phyloP scores from a whole-genome alignment of 2,329 filamentous ascomycete genomes.

The Alternaria triticina region DNA sequence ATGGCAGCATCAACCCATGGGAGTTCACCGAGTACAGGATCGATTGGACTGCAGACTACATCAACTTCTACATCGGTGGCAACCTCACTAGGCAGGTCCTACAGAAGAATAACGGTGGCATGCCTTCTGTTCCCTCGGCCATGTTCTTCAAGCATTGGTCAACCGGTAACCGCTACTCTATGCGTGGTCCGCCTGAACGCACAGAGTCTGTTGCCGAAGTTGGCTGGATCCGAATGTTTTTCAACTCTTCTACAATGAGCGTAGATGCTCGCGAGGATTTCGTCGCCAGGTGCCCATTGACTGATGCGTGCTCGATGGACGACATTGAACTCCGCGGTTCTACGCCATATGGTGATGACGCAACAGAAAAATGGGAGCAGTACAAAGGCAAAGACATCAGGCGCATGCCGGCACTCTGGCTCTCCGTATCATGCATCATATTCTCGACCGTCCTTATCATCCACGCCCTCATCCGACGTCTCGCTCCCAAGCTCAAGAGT shows the following conservation, averaged over 20 bases:
- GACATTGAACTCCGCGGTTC: slow-evolving; percentile 45
- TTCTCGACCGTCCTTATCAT: slow-evolving; percentile 38
- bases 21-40: slow-evolving; percentile 55
- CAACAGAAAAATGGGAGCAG: slow-evolving; percentile 42
- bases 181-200: slow-evolving; percentile 52
- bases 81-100: slow-evolving; percentile 45
- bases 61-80: slow-evolving; percentile 53
- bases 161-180: slow-evolving; percentile 52
- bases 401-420: slow-evolving; percentile 42
- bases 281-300: slow-evolving; percentile 6
- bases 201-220: slow-evolving; percentile 51
- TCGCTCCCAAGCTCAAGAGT: slow-evolving; percentile 13
- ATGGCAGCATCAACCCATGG: slow-evolving; percentile 49
- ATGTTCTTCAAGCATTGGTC: slow-evolving; percentile 59
- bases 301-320: slow-evolving; percentile 44
- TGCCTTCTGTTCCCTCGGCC: slow-evolving; percentile 52
- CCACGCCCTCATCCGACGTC: slow-evolving; percentile 38
- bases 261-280: slow-evolving; percentile 10
- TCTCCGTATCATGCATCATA: slow-evolving; percentile 38
- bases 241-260: slow-evolving; percentile 55
- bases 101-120: slow-evolving; percentile 37
- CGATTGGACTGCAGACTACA: slow-evolving; percentile 54
- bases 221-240: slow-evolving; percentile 57
- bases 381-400: slow-evolving; percentile 24
- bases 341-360: slow-evolving; percentile 28